Evolutionary conservation across 2,329 filamentous ascomycete genomes (phyloP).

Genomic region (Fusarium humuli): DNA sequence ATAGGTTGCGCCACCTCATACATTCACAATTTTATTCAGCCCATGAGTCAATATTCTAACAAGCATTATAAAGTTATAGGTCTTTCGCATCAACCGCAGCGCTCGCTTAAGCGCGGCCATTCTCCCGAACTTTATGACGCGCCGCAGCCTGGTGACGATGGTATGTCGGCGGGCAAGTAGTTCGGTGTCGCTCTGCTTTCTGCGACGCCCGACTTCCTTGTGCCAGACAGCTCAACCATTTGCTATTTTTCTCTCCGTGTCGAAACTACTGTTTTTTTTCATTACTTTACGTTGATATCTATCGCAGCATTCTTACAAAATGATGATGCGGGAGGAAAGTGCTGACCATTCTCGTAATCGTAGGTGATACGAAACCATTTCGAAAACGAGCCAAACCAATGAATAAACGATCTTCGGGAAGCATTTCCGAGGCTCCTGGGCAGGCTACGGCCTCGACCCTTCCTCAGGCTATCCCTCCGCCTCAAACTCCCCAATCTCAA

Average conservation of each 20-base stretch:
- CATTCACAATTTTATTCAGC: background rate
- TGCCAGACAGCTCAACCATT: slow-evolving; percentile 24
- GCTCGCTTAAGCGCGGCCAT: slow-evolving; percentile 82
- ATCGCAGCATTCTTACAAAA: background rate
- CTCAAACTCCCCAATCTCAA: slow-evolving; percentile 67
- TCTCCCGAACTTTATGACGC: slow-evolving; percentile 75
- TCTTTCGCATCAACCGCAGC: slow-evolving; percentile 65
- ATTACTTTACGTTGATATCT: slow-evolving; percentile 49
- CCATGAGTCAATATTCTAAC: slow-evolving; percentile 45
- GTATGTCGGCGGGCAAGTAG: slow-evolving; percentile 68
- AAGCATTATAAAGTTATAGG: slow-evolving; percentile 51
- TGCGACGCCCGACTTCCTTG: slow-evolving; percentile 42
- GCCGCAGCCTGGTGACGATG: slow-evolving; percentile 71
- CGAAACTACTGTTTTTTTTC: slow-evolving; percentile 47
- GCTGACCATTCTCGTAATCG: slow-evolving; percentile 49
- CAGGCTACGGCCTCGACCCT: slow-evolving; percentile 61
- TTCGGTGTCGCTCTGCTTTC: slow-evolving; percentile 52
- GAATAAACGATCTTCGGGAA: slow-evolving; percentile 66
- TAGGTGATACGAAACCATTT: slow-evolving; percentile 62
- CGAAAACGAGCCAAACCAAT: slow-evolving; percentile 71
- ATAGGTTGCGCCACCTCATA: slow-evolving; percentile 20
- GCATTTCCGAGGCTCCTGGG: slow-evolving; percentile 67
- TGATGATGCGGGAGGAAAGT: background rate
- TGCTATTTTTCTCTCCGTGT: slow-evolving; percentile 25
- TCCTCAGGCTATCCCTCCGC: slow-evolving; percentile 57